A percentile compares a stretch with the other conserved stretches of the same genome.
phyloP scores from a whole-genome alignment of 257 asterid species.

The Capsicum pubescens region DNA sequence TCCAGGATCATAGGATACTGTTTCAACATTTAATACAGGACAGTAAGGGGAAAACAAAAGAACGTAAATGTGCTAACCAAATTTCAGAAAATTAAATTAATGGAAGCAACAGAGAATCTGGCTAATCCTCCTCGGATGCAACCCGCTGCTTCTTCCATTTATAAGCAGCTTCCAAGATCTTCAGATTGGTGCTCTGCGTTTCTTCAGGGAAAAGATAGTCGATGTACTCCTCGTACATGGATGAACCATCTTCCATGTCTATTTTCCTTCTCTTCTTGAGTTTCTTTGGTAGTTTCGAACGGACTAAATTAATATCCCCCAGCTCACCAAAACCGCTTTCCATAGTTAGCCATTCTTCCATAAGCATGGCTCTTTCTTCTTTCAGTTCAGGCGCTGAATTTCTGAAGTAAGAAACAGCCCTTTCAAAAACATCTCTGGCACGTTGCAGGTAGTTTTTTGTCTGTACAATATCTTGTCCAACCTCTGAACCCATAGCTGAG shows the following conservation, averaged over 20 bases:
- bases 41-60: no score
- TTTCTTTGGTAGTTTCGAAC: slow-evolving; percentile 82
- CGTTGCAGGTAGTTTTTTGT: slow-evolving; percentile 63
- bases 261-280: slow-evolving; percentile 85
- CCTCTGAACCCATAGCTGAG: slow-evolving; percentile 54
- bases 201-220: slow-evolving; percentile 93
- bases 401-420: slow-evolving; percentile 68
- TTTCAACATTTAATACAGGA: no score
- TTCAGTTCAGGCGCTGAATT: slow-evolving; percentile 79
- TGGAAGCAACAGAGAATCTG: no score
- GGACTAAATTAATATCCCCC: slow-evolving; percentile 71
- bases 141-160: slow-evolving; percentile 33
- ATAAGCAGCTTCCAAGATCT: slow-evolving; percentile 82
- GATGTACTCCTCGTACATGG: slow-evolving; percentile 86
- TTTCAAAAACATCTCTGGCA: slow-evolving; percentile 84
- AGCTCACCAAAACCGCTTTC: slow-evolving; percentile 75
- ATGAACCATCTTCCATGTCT: slow-evolving; percentile 80
- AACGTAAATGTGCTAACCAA: no score
- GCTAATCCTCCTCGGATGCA: no score
- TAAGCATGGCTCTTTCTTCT: slow-evolving; percentile 90
- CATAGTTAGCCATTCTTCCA: slow-evolving; percentile 79
- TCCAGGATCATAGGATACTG: no score
- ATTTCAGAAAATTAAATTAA: no score
- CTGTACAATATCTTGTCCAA: slow-evolving; percentile 53
- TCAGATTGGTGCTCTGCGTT: slow-evolving; percentile 64